Evolutionary conservation across 176 grass and related monocot genomes (phyloP).

Genomic region (Ensete ventricosum): DNA sequence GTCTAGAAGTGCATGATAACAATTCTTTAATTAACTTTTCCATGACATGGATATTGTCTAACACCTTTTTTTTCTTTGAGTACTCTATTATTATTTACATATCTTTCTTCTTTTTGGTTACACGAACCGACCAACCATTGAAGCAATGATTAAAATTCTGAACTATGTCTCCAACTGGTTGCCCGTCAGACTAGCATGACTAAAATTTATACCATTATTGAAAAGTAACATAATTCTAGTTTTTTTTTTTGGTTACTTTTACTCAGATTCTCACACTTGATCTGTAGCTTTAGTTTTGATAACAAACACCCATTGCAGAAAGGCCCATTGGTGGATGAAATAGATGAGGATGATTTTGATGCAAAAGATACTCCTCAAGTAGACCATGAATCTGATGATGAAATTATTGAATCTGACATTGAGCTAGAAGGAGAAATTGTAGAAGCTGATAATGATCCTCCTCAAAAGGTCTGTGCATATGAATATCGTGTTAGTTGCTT

Average conservation of each 20-base stretch:
- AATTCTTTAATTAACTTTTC: too few species aligned
- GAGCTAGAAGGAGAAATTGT: slow-evolving; percentile 80
- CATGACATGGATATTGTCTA: too few species aligned
- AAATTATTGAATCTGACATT: slow-evolving; percentile 85
- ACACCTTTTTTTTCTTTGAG: too few species aligned
- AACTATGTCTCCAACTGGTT: too few species aligned
- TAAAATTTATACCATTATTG: too few species aligned
- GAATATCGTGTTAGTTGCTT: background rate
- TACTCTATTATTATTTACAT: too few species aligned
- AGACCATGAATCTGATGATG: slow-evolving; percentile 82
- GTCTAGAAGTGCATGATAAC: too few species aligned
- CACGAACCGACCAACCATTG: too few species aligned
- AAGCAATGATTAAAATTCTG: too few species aligned
- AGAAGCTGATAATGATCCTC: slow-evolving; percentile 67
- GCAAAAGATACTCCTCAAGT: slow-evolving; percentile 46
- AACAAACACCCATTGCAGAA: slow-evolving; percentile 20
- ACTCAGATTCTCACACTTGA: background rate
- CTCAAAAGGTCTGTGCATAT: slow-evolving; percentile 56
- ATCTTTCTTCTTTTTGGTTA: too few species aligned
- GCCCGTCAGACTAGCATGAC: too few species aligned
- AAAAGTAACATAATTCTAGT: background rate
- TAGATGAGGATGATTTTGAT: slow-evolving; percentile 43
- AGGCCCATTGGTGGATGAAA: slow-evolving; percentile 25
- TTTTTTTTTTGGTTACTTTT: background rate
- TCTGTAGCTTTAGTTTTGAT: background rate